phyloP scores from a whole-genome alignment of 2,329 filamentous ascomycete species.

The Fusarium equiseti region DNA sequence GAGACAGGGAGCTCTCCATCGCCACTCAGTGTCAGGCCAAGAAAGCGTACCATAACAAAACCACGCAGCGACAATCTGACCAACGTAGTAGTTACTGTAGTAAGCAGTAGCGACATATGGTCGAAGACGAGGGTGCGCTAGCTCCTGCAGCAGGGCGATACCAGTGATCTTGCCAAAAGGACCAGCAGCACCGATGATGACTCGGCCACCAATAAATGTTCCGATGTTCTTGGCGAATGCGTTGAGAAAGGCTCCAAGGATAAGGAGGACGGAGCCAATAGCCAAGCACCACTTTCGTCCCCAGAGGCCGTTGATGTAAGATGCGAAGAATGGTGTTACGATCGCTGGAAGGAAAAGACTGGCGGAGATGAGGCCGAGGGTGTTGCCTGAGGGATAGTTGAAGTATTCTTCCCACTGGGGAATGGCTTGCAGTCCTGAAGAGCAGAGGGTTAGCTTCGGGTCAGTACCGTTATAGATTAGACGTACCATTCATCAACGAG shows the following conservation, averaged over 20 bases:
- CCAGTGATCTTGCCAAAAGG: slow-evolving; percentile 28
- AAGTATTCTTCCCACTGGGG: slow-evolving; percentile 37
- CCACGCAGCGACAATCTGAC: slow-evolving; percentile 31
- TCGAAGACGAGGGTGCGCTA: slow-evolving; percentile 32
- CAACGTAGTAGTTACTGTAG: slow-evolving; percentile 34
- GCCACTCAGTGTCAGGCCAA: slow-evolving; percentile 22
- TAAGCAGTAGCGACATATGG: slow-evolving; percentile 30
- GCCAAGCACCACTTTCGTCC: slow-evolving; percentile 32
- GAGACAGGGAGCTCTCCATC: slow-evolving; percentile 33
- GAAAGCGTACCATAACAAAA: slow-evolving; percentile 27
- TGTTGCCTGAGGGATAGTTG: slow-evolving; percentile 23
- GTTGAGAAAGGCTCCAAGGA: slow-evolving; percentile 28
- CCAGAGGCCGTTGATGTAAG: slow-evolving; percentile 27
- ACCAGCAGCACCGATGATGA: slow-evolving; percentile 27
- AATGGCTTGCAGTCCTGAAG: slow-evolving; percentile 13
- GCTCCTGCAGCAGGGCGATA: slow-evolving; percentile 30
- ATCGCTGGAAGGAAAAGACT: slow-evolving; percentile 36
- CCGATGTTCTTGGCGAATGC: slow-evolving; percentile 25
- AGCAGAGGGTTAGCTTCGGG: no score
- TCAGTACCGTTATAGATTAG: no score
- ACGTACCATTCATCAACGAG: slow-evolving; percentile 22
- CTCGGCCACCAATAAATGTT: slow-evolving; percentile 23
- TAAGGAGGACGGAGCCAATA: slow-evolving; percentile 14
- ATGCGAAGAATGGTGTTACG: slow-evolving; percentile 29
- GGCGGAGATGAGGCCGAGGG: slow-evolving; percentile 24